Percentiles rank a stretch among this genome's conserved stretches.
These are phyloP conservation scores for Puccinia coronata DNA, from an alignment of 1,284 basidiomycete species.

Conservation along the genomic window DNA sequence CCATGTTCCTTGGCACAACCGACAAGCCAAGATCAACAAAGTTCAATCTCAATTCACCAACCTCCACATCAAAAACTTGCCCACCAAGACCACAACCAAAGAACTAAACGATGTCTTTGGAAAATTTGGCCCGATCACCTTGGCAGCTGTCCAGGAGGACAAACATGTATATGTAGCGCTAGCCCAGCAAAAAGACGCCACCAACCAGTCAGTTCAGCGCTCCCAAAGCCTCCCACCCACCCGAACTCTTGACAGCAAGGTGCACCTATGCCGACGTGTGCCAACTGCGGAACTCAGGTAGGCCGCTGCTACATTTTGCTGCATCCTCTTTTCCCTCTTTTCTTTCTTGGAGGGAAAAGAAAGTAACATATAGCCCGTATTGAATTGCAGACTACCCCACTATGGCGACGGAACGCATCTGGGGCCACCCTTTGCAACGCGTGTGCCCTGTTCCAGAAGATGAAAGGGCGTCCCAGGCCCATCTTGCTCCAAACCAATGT, in stretches of 20 bases:
- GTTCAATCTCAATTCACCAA: constrained; percentile 96
- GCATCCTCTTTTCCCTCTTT: neutral
- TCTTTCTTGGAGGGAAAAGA: neutral
- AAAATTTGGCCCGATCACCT: constrained; percentile 82
- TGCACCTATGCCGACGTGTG: neutral
- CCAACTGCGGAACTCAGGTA: constrained; percentile 28
- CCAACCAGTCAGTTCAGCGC: constrained; percentile 97
- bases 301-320: too few relatives aligned
- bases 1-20: constrained; percentile 85
- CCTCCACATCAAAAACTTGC: constrained; percentile 96
- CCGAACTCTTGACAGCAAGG: neutral
- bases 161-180: constrained; percentile 96
- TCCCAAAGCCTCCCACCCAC: too few relatives aligned
- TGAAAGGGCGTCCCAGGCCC: constrained; percentile 57
- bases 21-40: constrained; percentile 97
- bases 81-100: constrained; percentile 78
- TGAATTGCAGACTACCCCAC: constrained; percentile 53
- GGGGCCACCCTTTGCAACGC: constrained; percentile 58
- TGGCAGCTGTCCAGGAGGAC: constrained; percentile 76
- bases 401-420: constrained; percentile 56
- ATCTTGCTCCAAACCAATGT: constrained; percentile 58
- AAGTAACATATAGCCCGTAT: neutral
- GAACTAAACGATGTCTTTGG: constrained; percentile 84
- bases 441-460: constrained; percentile 58
- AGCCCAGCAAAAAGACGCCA: constrained; percentile 96